These are phyloP conservation scores for Candida yuanshanica DNA, from an alignment of 805 yeast genomes.

Conservation along the genomic window DNA sequence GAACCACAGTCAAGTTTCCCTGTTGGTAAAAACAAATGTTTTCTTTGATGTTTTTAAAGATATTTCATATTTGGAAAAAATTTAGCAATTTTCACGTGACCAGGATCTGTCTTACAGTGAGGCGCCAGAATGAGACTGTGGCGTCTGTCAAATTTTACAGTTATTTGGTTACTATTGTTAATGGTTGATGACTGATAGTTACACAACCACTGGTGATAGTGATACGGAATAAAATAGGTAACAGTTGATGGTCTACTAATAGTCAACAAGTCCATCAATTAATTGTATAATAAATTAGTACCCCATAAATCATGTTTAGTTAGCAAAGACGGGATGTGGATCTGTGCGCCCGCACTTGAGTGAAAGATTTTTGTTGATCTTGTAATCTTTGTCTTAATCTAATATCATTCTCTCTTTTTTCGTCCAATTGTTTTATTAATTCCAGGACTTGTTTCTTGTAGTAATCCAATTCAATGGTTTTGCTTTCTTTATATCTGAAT, in stretches of 20 bases:
- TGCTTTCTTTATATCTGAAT: neutral
- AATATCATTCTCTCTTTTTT: slow-evolving; percentile 16
- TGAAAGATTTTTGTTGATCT: neutral
- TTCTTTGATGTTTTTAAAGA: neutral
- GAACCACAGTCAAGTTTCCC: too few relatives aligned
- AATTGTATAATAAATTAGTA: too few relatives aligned
- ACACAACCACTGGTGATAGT: too few relatives aligned
- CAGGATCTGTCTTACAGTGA: neutral
- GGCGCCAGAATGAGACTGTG: neutral
- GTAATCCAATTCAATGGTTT: slow-evolving; percentile 9
- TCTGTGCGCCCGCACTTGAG: neutral
- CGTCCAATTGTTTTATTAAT: slow-evolving; percentile 11
- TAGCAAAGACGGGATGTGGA: neutral
- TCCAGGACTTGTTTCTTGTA: slow-evolving; percentile 13
- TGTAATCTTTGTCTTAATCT: slow-evolving; percentile 14
- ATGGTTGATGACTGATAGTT: too few relatives aligned
- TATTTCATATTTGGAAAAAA: too few relatives aligned
- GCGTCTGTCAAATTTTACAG: too few relatives aligned
- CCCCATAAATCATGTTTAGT: too few relatives aligned
- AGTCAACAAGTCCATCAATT: too few relatives aligned
- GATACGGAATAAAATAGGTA: too few relatives aligned
- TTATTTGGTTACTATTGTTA: too few relatives aligned
- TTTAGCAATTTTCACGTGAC: neutral
- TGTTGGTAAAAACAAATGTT: too few relatives aligned
- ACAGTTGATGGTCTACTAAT: too few relatives aligned